These are phyloP conservation scores for Apiotrichum sp. DNA, from an alignment of 1,284 basidiomycete species.

Conservation along the genomic window DNA sequence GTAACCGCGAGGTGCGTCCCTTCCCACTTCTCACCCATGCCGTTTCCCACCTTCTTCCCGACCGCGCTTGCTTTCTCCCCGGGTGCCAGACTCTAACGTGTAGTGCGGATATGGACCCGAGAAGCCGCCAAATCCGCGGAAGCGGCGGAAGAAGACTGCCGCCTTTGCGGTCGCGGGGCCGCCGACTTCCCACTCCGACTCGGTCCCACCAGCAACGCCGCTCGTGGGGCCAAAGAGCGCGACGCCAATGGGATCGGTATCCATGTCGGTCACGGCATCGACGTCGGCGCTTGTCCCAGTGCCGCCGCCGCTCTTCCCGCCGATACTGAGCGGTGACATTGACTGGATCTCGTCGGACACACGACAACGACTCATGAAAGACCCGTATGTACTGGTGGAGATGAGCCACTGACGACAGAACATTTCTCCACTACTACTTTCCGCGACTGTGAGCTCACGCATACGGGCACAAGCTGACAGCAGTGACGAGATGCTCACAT, in stretches of 20 bases:
- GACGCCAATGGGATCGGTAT: background rate
- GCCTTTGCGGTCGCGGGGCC: background rate
- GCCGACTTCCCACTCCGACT: background rate
- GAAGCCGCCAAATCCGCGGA: constrained; percentile 17
- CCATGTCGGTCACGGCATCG: background rate
- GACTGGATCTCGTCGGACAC: constrained; percentile 16
- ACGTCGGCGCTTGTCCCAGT: background rate
- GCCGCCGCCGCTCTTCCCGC: background rate
- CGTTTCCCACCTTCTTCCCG: too few species aligned
- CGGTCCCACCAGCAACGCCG: background rate
- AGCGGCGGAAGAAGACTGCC: constrained; percentile 1
- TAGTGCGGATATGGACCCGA: constrained; percentile 18
- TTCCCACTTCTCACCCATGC: too few species aligned
- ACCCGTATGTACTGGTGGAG: constrained; percentile 18
- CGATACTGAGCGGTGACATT: background rate
- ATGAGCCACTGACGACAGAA: background rate
- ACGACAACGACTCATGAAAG: constrained; percentile 23
- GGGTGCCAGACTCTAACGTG: background rate
- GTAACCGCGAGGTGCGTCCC: constrained; percentile 24
- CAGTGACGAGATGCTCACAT: constrained; percentile 37
- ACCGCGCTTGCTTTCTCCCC: too few species aligned
- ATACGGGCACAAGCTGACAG: background rate
- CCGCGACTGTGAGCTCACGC: constrained; percentile 1
- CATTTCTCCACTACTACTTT: constrained; percentile 5
- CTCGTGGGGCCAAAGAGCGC: background rate